Percentiles rank a stretch among this genome's conserved stretches.
These are phyloP conservation scores for Yarrowia divulgata DNA, from an alignment of 805 yeast species.

Conservation along the genomic window DNA sequence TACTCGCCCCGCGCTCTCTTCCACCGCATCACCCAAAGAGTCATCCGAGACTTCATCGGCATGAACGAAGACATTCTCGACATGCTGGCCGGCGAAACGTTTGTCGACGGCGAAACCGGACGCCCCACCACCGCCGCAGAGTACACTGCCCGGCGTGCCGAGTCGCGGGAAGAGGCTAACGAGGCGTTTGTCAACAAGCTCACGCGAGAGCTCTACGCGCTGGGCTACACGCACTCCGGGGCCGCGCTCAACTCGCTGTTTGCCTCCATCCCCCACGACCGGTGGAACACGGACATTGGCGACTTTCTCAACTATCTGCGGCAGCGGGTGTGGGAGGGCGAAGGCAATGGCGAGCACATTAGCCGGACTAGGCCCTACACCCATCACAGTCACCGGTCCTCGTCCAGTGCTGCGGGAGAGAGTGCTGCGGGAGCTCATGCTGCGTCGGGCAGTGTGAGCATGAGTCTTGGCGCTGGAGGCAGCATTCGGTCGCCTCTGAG, in stretches of 20 bases:
- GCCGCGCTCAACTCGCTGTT: constrained; percentile 37
- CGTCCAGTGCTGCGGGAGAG: background rate
- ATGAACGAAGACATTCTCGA: constrained; percentile 51
- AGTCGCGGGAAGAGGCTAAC: constrained; percentile 33
- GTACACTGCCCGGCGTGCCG: constrained; percentile 5
- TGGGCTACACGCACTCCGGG: constrained; percentile 35
- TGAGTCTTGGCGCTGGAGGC: constrained; percentile 15
- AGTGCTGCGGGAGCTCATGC: background rate
- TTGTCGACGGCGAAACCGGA: constrained; percentile 41
- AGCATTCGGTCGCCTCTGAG: constrained; percentile 35
- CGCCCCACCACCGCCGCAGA: constrained; percentile 14
- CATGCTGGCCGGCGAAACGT: constrained; percentile 49
- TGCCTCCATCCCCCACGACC: constrained; percentile 33
- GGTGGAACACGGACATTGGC: constrained; percentile 37
- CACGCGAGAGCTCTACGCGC: constrained; percentile 30
- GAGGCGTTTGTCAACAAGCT: constrained; percentile 36
- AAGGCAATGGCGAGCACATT: constrained; percentile 25
- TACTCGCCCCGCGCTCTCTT: constrained; percentile 19
- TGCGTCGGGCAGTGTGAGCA: background rate
- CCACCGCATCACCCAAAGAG: constrained; percentile 42
- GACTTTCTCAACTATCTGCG: constrained; percentile 36
- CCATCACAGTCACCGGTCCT: constrained; percentile 6
- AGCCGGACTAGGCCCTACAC: constrained; percentile 37
- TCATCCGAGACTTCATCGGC: constrained; percentile 49
- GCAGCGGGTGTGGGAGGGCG: constrained; percentile 35